phyloP scores from a whole-genome alignment of 2,329 filamentous ascomycete species.

The Hypoxylon sp. region DNA sequence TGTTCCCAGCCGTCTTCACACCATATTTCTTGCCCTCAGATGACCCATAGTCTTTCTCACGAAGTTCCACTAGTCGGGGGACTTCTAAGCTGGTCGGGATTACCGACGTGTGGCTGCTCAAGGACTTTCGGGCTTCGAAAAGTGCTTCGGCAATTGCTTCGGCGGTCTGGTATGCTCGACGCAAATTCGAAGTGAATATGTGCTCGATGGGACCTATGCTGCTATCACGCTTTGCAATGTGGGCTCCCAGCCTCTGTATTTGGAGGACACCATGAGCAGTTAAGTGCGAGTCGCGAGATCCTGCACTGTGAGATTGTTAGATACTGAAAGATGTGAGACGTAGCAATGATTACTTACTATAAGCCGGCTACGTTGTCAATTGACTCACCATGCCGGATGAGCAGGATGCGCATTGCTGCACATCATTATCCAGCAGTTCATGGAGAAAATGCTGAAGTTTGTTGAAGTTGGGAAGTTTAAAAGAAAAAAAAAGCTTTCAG shows the following conservation, averaged over 20 bases:
- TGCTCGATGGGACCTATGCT: slow-evolving; percentile 57
- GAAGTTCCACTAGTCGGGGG: slow-evolving; percentile 59
- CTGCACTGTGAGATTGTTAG: slow-evolving; percentile 64
- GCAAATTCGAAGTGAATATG: slow-evolving; percentile 81
- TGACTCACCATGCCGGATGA: slow-evolving; percentile 89
- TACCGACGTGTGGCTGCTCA: background rate
- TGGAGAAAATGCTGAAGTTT: background rate
- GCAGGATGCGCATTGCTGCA: slow-evolving; percentile 64
- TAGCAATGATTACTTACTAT: slow-evolving; percentile 63
- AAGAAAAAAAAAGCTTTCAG: slow-evolving; percentile 2
- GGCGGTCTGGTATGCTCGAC: slow-evolving; percentile 77
- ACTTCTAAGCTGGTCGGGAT: slow-evolving; percentile 43
- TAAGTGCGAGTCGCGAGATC: slow-evolving; percentile 79
- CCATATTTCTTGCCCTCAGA: slow-evolving; percentile 72
- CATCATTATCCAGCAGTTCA: slow-evolving; percentile 35
- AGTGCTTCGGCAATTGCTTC: slow-evolving; percentile 71
- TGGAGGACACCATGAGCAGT: slow-evolving; percentile 86
- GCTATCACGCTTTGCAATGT: slow-evolving; percentile 57
- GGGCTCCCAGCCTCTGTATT: slow-evolving; percentile 72
- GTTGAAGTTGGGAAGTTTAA: background rate
- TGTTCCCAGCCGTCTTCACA: slow-evolving; percentile 43
- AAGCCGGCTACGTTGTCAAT: slow-evolving; percentile 85
- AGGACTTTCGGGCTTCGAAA: slow-evolving; percentile 59
- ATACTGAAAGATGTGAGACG: slow-evolving; percentile 10
- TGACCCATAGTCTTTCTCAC: slow-evolving; percentile 78